Conservation (phyloP, 148 eudicot genomes). For the Chenopodium formosanum region DNA sequence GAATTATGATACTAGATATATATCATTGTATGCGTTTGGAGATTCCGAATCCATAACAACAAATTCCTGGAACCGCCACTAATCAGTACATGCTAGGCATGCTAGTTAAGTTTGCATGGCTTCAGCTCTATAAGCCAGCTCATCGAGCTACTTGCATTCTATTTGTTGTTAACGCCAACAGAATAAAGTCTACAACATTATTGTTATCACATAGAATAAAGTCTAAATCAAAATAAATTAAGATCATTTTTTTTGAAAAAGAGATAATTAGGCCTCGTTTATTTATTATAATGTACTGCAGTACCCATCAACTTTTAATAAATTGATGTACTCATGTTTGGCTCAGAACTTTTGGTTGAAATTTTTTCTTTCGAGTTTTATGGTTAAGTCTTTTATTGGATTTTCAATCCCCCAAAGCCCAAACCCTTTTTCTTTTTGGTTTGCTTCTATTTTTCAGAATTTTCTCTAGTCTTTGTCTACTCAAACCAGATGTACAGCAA, state of each 20-base stretch:
- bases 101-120: too few species aligned
- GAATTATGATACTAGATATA: too few species aligned
- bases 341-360: neutral
- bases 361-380: neutral
- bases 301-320: too few species aligned
- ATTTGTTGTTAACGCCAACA: neutral
- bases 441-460: neutral
- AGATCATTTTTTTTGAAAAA: neutral
- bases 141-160: neutral
- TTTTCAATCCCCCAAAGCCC: neutral
- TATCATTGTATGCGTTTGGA: too few species aligned
- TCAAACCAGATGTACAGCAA: neutral
- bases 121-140: too few species aligned
- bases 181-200: neutral
- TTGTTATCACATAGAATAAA: neutral
- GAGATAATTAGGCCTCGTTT: neutral
- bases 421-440: neutral
- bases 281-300: too few species aligned
- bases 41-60: too few species aligned
- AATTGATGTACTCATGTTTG: neutral
- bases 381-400: neutral
- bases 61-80: too few species aligned
- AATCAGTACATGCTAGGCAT: too few species aligned
- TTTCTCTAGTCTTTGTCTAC: neutral
- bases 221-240: too few species aligned